A percentile compares a stretch with the other conserved stretches of the same genome.
phyloP scores from a whole-genome alignment of 805 yeast genomes.

The Wickerhamiella domercqiae region DNA sequence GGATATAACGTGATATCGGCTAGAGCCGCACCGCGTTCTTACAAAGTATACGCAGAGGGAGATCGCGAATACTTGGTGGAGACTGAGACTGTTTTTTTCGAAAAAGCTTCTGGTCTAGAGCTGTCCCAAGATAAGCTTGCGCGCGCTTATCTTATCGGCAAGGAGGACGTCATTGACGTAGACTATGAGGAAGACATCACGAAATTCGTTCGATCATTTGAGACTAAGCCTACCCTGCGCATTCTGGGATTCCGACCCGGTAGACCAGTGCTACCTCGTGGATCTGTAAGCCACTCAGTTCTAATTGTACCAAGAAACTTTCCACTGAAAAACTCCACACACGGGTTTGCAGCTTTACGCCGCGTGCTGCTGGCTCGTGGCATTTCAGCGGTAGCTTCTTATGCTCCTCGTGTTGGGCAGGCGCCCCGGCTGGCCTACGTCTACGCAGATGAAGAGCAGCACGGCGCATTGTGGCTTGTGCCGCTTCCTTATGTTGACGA shows the following conservation, averaged over 20 bases:
- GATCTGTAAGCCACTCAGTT: slow-evolving; percentile 38
- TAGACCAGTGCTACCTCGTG: slow-evolving; percentile 33
- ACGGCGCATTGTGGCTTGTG: slow-evolving; percentile 54
- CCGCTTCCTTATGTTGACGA: slow-evolving; percentile 63
- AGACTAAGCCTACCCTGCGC: slow-evolving; percentile 35
- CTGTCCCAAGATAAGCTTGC: slow-evolving; percentile 23
- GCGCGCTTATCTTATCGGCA: slow-evolving; percentile 1
- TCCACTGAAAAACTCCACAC: slow-evolving; percentile 42
- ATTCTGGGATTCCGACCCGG: slow-evolving; percentile 45
- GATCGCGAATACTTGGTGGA: slow-evolving; percentile 39
- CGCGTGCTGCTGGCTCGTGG: slow-evolving; percentile 37
- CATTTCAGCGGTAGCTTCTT: slow-evolving; percentile 59
- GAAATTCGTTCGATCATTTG: slow-evolving; percentile 23
- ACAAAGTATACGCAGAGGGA: slow-evolving; percentile 38
- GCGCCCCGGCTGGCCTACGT: slow-evolving; percentile 48
- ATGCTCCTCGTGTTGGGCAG: slow-evolving; percentile 38
- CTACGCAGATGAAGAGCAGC: slow-evolving; percentile 25
- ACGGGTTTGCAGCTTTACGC: slow-evolving; percentile 54
- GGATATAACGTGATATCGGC: slow-evolving; percentile 54
- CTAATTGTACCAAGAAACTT: slow-evolving; percentile 58
- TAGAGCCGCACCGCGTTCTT: slow-evolving; percentile 36
- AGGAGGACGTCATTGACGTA: slow-evolving; percentile 2
- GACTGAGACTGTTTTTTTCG: slow-evolving; percentile 28
- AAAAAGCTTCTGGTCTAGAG: slow-evolving; percentile 32
- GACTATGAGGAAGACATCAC: slow-evolving; percentile 3